Percentiles rank a stretch among this genome's conserved stretches.
These are phyloP conservation scores for Phaeomoniella chlamydospora DNA, from an alignment of 2,329 filamentous ascomycete genomes.

Conservation along the genomic window DNA sequence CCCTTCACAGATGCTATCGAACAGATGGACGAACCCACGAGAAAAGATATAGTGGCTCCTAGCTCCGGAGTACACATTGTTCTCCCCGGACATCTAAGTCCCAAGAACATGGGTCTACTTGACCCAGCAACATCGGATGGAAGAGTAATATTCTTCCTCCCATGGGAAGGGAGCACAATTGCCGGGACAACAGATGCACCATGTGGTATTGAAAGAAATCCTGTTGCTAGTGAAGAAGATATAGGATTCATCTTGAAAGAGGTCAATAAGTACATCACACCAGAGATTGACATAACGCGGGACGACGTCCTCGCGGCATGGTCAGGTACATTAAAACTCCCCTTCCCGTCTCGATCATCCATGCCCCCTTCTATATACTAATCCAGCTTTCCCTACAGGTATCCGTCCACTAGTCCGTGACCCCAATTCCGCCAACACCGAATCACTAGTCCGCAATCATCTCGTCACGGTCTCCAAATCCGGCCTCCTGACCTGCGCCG, in stretches of 20 bases:
- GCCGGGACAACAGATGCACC: constrained; percentile 77
- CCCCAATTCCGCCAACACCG: constrained; percentile 70
- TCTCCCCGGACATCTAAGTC: constrained; percentile 74
- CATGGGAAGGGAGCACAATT: constrained; percentile 87
- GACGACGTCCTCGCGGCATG: constrained; percentile 82
- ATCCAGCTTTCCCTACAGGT: constrained; percentile 21
- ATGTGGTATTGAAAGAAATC: constrained; percentile 56
- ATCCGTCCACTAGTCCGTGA: constrained; percentile 78
- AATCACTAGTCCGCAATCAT: constrained; percentile 79
- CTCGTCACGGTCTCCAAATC: constrained; percentile 64
- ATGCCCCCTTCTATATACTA: not conserved
- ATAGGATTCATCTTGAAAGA: constrained; percentile 81
- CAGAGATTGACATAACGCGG: constrained; percentile 71
- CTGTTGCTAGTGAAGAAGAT: constrained; percentile 65
- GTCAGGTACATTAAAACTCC: constrained; percentile 43
- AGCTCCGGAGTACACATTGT: constrained; percentile 78
- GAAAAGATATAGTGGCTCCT: constrained; percentile 68
- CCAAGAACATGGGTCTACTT: constrained; percentile 65
- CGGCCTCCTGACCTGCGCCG: constrained; percentile 70
- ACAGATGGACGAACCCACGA: constrained; percentile 62
- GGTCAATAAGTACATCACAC: constrained; percentile 66
- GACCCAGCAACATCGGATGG: constrained; percentile 79
- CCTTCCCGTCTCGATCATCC: not conserved
- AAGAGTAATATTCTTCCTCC: constrained; percentile 82
- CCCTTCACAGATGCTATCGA: constrained; percentile 77